Conservation (phyloP, 1,284 basidiomycete genomes). For the Phlebopus sp. region DNA sequence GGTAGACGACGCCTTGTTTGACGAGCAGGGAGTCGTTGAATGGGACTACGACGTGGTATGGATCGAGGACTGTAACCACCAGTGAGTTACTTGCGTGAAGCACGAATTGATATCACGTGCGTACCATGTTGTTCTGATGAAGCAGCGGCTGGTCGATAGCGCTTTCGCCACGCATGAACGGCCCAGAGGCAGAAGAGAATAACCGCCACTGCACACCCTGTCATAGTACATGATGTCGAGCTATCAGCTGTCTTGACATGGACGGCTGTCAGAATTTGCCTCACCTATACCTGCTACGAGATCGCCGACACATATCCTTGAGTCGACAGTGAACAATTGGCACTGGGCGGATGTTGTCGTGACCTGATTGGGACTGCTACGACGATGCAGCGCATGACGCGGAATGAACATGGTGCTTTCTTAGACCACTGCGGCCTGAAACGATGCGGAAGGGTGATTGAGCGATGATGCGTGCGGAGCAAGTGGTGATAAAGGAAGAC, state of each 20-base stretch:
- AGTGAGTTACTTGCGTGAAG: background rate
- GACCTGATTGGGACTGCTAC: background rate
- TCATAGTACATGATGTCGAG: background rate
- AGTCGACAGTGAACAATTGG: background rate
- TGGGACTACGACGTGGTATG: background rate
- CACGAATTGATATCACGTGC: background rate
- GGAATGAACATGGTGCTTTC: background rate
- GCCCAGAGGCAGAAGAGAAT: background rate
- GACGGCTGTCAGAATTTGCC: background rate
- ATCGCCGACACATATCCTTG: conserved; percentile 20
- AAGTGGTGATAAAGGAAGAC: too few relatives aligned
- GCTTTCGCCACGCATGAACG: background rate
- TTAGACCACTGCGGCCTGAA: too few relatives aligned
- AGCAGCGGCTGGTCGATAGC: conserved; percentile 11
- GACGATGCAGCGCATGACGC: background rate
- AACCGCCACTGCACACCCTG: background rate
- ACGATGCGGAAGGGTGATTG: too few relatives aligned
- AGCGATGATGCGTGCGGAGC: too few relatives aligned
- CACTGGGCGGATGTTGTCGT: background rate
- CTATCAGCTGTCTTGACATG: too few relatives aligned
- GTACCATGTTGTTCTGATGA: background rate
- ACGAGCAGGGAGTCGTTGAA: conserved; percentile 7
- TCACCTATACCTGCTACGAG: conserved; percentile 22
- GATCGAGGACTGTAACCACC: background rate
- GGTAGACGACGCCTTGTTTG: conserved; percentile 1